Base-by-base conservation (phyloP, 352 stramenopile genomes). In the Globisporangium perplexum region DNA sequence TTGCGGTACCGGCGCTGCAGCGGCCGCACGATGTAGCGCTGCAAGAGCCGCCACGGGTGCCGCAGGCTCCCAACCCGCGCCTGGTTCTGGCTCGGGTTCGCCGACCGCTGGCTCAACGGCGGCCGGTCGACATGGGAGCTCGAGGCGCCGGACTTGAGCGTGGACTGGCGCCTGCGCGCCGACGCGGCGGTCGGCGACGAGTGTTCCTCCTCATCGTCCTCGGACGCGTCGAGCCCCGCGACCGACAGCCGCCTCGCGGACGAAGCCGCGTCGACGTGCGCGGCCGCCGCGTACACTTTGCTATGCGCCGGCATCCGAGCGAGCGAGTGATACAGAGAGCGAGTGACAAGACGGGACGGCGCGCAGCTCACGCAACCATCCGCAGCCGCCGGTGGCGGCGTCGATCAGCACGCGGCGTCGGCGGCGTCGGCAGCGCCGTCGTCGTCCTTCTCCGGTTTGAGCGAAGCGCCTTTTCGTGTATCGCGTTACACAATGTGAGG, bases 1-100 rank as follows among this genome's bases (percentile, higher is more conserved):
- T 62, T 55, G 10, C 55, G 47, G 65, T 79, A 79, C 15, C 62
- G 61, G 0, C 59, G 61, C 23, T 64, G 53, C 1, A 78, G 46
- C 15, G 69, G 63, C 1, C 66, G 66, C 22, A 58, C 48, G 23
- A 75, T 53, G 43, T 53, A 53, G 12, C n/a, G 33, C 50, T 57
- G 46, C 36, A 60, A 30, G 7, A 58, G 52, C 43, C 52, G 28
- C 52, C 52, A 46, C 12, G 43, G 52, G 0, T 26, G 47, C 15
- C 23, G 23, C 17, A 58, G 11, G 24, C 14, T 50, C 3, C 23
- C 26, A 15, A 36, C 7, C 11, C 24, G 26, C 14, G n/a, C n/a
- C n/a, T n/a, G n/a, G n/a, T n/a, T n/a, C n/a, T n/a, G n/a, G n/a
- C n/a, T n/a, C n/a, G 15, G 14, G 26, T 24, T 24, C 10, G 20